A percentile compares a stretch with the other conserved stretches of the same genome.
Evolutionary conservation across 768 basidiomycete genomes (phyloP).

Genomic region (Jaapia argillacea): DNA sequence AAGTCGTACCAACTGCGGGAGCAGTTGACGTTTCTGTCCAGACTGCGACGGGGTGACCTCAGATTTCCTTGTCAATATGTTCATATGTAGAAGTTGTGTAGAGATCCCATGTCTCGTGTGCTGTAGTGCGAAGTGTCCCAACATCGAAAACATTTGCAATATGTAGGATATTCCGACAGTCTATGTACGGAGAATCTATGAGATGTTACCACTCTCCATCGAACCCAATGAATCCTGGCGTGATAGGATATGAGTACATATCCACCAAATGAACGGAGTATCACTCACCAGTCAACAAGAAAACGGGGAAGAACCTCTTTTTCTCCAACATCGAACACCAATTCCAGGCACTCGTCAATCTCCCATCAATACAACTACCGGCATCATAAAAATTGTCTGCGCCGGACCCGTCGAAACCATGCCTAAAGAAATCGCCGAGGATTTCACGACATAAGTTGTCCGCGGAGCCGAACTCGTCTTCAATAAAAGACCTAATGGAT

Average conservation of each 20-base stretch:
- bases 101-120: background rate
- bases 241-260: background rate
- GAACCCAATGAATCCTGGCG: conserved; percentile 75
- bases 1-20: conserved; percentile 6
- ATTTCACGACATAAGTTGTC: conserved; percentile 66
- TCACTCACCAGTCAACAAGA: conserved; percentile 60
- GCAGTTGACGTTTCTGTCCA: background rate
- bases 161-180: background rate
- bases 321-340: conserved; percentile 85
- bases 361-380: conserved; percentile 75
- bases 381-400: conserved; percentile 89
- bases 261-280: background rate
- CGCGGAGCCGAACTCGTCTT: conserved; percentile 70
- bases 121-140: background rate
- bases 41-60: background rate
- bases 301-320: conserved; percentile 75
- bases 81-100: background rate
- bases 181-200: too few species aligned
- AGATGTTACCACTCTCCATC: conserved; percentile 84
- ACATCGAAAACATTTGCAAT: background rate
- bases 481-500: conserved; percentile 64
- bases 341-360: conserved; percentile 86
- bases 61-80: background rate
- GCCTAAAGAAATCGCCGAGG: conserved; percentile 76
- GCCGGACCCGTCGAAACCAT: conserved; percentile 86